Base-by-base conservation (phyloP, 2,329 filamentous ascomycete genomes). In the Fusarium camptoceras region DNA sequence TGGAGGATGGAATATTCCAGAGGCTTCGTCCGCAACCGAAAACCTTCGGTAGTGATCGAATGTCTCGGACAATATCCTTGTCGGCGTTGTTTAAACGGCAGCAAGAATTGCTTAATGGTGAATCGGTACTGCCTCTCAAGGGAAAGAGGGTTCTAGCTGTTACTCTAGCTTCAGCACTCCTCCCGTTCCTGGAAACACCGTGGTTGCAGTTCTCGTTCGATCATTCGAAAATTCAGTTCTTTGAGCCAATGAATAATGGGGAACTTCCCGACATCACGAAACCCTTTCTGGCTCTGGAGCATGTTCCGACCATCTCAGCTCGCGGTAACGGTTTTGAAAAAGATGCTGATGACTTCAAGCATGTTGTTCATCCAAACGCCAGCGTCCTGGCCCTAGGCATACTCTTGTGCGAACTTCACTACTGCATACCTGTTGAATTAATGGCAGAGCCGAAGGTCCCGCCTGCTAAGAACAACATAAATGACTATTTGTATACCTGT, bases 171-270 rank as follows among this genome's bases (percentile, higher is more conserved):
- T 48, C 54, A 7, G 54, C 54, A 25, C n/a, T 56, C 5, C 43
- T 56, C 4, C 54, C 43, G 16, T 56, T 49, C n/a, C 6, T 56
- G 3, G 54, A 56, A 12, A 56, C 54, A 24, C 54, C 54, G 6
- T 56, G 54, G 54, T 4, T 56, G 3, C 54, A 49, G 12, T 47
- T 47, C 10, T 48, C 54, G 2, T 56, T 56, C 4, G 28, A 56
- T 11, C 43, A 56, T 22, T 56, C 54, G 6, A 56, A 49, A 3
- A 56, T 56, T 3, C 54, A 56, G n/a, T 56, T 56, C 24, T 55
- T 56, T 22, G 42, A 49, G 11, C 54, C 54, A 41, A 11, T 25
- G 8, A 24, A 34, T 5, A n/a, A 56, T 37, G 54, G 44, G 1
- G 44, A 47, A 6, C 54, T 56, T 20, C 54, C 54, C 5, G 54